Evolutionary conservation across 75 land plant species (phyloP).

Genomic region (Azolla pinnata): DNA sequence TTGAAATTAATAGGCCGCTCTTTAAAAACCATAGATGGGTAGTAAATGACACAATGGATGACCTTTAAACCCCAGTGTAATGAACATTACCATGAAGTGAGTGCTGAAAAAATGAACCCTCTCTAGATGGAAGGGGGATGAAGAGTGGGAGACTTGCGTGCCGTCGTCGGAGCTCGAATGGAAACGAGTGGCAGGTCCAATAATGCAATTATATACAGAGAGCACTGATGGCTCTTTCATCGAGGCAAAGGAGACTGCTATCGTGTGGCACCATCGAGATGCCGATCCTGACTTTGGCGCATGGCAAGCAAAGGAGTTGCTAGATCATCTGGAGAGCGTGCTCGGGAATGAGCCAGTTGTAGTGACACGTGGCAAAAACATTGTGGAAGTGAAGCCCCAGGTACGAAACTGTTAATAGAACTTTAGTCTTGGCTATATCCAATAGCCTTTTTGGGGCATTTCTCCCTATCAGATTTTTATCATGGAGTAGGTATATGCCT

Average conservation of each 20-base stretch:
- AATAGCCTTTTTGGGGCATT: no score
- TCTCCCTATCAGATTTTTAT: no score
- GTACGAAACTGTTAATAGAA: no score
- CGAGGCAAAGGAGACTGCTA: constrained; percentile 65
- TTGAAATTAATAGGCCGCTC: no score
- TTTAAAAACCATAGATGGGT: no score
- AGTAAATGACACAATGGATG: no score
- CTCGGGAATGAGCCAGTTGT: constrained; percentile 77
- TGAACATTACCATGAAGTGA: not conserved
- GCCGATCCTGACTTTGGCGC: constrained; percentile 87
- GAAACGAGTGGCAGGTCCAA: constrained; percentile 68
- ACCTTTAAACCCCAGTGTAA: not conserved
- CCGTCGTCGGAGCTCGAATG: constrained; percentile 56
- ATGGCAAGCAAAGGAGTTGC: constrained; percentile 82
- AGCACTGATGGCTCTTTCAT: constrained; percentile 85
- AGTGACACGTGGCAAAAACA: constrained; percentile 66
- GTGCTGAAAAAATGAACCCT: no score
- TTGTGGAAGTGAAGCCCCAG: constrained; percentile 90
- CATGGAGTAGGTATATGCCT: no score
- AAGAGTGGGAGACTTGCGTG: constrained; percentile 63
- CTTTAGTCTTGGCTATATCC: no score
- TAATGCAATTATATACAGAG: constrained; percentile 69
- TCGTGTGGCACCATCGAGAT: constrained; percentile 65
- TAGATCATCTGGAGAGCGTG: constrained; percentile 86
- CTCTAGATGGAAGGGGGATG: constrained; percentile 39